Evolutionary conservation across 352 stramenopile species (phyloP).

Genomic region (Globisporangium megalacanthum): DNA sequence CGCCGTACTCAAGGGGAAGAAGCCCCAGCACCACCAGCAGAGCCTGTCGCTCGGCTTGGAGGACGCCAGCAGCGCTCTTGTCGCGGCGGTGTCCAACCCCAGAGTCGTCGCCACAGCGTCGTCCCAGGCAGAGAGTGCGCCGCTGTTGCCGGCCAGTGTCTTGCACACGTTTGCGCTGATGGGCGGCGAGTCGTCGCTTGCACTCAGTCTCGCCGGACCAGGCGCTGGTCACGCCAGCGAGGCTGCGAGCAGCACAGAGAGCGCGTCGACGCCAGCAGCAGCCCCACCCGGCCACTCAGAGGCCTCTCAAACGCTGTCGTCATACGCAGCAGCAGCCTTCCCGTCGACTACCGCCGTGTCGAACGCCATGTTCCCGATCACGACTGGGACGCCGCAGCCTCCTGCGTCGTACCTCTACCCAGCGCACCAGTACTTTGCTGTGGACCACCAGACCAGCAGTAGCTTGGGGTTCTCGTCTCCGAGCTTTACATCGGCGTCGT

Average conservation of each 20-base stretch:
- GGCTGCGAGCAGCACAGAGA: neutral
- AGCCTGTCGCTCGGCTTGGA: conserved; percentile 2
- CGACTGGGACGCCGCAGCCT: neutral
- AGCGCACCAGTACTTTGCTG: conserved; percentile 12
- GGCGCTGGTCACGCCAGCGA: neutral
- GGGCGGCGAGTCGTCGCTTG: neutral
- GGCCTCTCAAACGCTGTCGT: neutral
- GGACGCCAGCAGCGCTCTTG: neutral
- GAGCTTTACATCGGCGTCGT: neutral
- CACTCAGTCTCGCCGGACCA: neutral
- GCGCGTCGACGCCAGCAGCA: neutral
- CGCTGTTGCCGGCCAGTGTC: neutral
- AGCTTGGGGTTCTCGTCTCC: neutral
- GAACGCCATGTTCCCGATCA: neutral
- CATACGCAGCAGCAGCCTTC: conserved; percentile 7
- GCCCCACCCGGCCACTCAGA: neutral
- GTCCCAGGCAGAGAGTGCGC: neutral
- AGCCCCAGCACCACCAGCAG: conserved; percentile 7
- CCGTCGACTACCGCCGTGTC: neutral
- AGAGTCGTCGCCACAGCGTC: neutral
- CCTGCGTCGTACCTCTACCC: conserved; percentile 4
- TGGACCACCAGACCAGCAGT: conserved; percentile 3
- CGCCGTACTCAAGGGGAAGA: conserved; percentile 20
- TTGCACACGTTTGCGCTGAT: conserved; percentile 2
- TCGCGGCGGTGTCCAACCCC: neutral